Conservation (phyloP, 768 basidiomycete species). For the Boletus rubropictus region DNA sequence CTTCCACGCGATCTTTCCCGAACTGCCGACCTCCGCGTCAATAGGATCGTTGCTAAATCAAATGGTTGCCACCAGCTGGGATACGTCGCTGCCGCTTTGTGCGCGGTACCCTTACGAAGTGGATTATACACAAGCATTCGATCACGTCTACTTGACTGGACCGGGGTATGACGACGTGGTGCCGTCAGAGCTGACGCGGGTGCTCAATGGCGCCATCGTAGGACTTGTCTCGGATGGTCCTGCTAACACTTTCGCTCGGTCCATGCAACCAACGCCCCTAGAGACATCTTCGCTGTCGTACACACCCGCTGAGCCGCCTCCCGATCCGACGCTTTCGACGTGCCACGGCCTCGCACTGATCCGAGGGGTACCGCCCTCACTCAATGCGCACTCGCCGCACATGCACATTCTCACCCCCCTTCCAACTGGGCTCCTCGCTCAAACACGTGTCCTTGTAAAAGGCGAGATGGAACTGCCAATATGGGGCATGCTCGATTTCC, state of each 20-base stretch:
- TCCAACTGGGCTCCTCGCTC: conserved; percentile 41
- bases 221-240: conserved; percentile 48
- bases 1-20: conserved; percentile 51
- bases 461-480: conserved; percentile 86
- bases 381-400: conserved; percentile 22
- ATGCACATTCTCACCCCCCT: conserved; percentile 83
- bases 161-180: conserved; percentile 77
- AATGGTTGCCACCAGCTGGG: conserved; percentile 50
- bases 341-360: conserved; percentile 78
- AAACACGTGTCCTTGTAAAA: conserved; percentile 50
- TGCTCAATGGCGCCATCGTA: conserved; percentile 77
- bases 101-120: conserved; percentile 70
- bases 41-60: conserved; percentile 25
- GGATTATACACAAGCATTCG: conserved; percentile 48
- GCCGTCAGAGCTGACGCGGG: conserved; percentile 57
- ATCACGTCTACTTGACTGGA: conserved; percentile 62
- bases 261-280: not conserved
- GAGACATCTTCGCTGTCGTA: conserved; percentile 44
- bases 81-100: conserved; percentile 61
- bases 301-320: conserved; percentile 46
- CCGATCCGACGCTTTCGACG: conserved; percentile 52
- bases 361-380: conserved; percentile 38
- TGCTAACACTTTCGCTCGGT: not conserved
- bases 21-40: conserved; percentile 22
- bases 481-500: conserved; percentile 81